Base-by-base conservation (phyloP, 345 rosid genomes). In the Fremontodendron californicum region DNA sequence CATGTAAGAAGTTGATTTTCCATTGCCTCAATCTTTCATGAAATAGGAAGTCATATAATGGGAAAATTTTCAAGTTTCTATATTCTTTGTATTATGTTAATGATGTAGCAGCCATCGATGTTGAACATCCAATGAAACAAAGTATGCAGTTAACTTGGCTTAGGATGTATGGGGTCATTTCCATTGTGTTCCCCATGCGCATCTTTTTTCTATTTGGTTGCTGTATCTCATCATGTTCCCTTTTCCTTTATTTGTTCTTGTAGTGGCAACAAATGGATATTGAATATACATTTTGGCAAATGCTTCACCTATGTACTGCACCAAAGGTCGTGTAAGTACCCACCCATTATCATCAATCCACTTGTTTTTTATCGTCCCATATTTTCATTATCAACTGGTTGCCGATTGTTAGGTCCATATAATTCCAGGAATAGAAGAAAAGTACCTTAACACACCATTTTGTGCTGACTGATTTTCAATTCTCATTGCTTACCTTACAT, bases 241-340 rank as follows among this genome's bases (percentile, higher is more conserved):
- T 77, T 45, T 71, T 76, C 0, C 29, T 33, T 74, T 80, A 35
- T 80, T 73, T 67, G 74, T 71, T 66, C 46, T 79, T 90, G 77
- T 79, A 95, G 99, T 95, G 99, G 99, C 98, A 90, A 81, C 99
- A 95, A 93, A 95, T 95, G 99, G 99, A 95, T 83, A 83, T 95
- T 75, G 99, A 95, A 70, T 95, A 95, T 85, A 91, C 98, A 52
- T 95, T 95, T 86, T 95, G 99, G 99, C 99, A 92, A 90, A 95
- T 95, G 98, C 92, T 95, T 85, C 91, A 90, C 82, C 90, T 95
- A 16, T 95, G 98, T 86, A 89, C 98, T 79, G 93, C 98, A 37
- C 98, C 99, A 3, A 93, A 95, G 91, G 96, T 95, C 64, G 98
- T 95, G 99, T 95, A 84, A 88, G 98, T 83, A 66, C 77, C 58